Percentiles rank a stretch among this genome's conserved stretches.
These are phyloP conservation scores for Nemania sp. DNA, from an alignment of 2,329 filamentous ascomycete species.

Conservation along the genomic window DNA sequence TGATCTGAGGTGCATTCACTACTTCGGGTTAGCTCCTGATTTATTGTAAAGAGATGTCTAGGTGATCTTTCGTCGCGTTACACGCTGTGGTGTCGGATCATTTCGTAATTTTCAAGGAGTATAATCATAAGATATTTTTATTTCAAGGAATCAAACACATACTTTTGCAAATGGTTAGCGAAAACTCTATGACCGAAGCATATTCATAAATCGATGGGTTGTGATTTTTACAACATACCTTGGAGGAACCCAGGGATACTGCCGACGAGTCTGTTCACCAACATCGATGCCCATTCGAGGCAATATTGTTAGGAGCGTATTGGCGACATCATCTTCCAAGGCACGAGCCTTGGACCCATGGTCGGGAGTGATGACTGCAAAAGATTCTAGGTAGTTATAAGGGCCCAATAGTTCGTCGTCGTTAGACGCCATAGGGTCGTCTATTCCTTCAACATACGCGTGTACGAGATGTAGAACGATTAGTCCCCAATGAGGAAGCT, in stretches of 20 bases:
- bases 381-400: constrained; percentile 17
- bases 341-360: constrained; percentile 5
- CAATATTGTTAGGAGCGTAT: not conserved
- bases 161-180: constrained; percentile 19
- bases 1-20: constrained; percentile 33
- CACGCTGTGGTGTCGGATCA: not conserved
- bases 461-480: constrained; percentile 34
- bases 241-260: constrained; percentile 29
- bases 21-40: constrained; percentile 9
- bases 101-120: not conserved
- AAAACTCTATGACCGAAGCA: not conserved
- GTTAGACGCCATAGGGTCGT: not conserved
- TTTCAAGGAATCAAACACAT: constrained; percentile 5
- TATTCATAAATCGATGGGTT: not conserved
- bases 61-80: not conserved
- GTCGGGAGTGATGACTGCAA: constrained; percentile 37
- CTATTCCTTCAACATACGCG: no score
- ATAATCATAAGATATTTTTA: not conserved
- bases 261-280: not conserved
- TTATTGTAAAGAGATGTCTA: not conserved
- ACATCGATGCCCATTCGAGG: not conserved
- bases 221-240: constrained; percentile 6
- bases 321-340: not conserved
- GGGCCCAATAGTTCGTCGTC: not conserved
- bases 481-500: constrained; percentile 28